Base-by-base conservation (phyloP, 495 filamentous ascomycete species). In the Daldinia caldariorum region DNA sequence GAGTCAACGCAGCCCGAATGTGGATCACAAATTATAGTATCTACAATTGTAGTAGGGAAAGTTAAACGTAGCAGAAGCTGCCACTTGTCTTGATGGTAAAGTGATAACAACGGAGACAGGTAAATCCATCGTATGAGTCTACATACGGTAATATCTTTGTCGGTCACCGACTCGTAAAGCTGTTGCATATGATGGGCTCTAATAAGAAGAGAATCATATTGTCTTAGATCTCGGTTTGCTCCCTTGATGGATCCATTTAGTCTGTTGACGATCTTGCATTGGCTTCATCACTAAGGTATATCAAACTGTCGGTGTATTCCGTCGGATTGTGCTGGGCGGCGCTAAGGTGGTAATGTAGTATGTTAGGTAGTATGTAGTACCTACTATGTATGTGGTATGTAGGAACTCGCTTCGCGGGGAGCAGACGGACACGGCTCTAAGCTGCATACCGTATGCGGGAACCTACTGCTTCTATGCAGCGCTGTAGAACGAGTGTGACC, bases 201-300 rank as follows among this genome's bases (percentile, higher is more conserved):
- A 39, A 49, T 37, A 39, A 49, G 56, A 59, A 49, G 64, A 72
- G 61, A 56, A 66, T 72, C 61, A 50, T 26, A 53, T 58, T 72
- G 65, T 69, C 70, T 72, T 68, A 69, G 70, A 69, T 69, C 70
- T 72, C 63, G 65, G 70, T 72, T 72, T 72, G 70, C 70, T 72
- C 39, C 70, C 61, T 72, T 58, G 61, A 58, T 34, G 38, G 38
- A 50, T 61, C 61, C 53, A 66, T 53, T 35, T 72, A 69, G 70
- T 32, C 20, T 70, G 61, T 61, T 69, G 70, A 69, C 31, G 70
- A 72, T 72, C 70, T 72, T 69, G 65, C 70, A 72, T 72, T 45
- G 20, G 47, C 43, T 62, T 56, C 61, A 65, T 68, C 65, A 61
- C 51, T 58, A 35, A 39, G 37, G 18, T 47, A 47, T 32, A 56